Base-by-base conservation (phyloP, 1,139 yeast genomes). In the Zygosaccharomyces pseudobailii region DNA sequence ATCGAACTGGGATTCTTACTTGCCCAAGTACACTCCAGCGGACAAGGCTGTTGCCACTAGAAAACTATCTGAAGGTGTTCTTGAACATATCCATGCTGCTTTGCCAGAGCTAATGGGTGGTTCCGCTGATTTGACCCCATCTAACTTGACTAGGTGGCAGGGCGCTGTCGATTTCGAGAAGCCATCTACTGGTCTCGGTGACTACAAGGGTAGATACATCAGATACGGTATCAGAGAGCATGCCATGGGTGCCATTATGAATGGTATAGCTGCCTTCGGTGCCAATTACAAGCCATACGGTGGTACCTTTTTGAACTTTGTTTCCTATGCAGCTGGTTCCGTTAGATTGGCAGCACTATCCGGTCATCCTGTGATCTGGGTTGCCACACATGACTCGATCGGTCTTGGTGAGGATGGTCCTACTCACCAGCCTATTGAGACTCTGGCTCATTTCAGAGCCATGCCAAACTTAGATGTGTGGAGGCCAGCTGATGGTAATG, bases 401-500 rank as follows among this genome's bases (percentile, higher is more conserved):
- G 98, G 98, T 75, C 80, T 92, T 62, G 98, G 98, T 76, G 98
- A 92, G 79, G 98, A 92, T 70, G 98, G 98, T 69, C 98, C 98
- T 71, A 92, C 98, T 69, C 98, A 92, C 75, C 98, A 92, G 79
- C 99, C 99, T 72, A 88, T 92, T 65, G 99, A 92, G 80, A 92
- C 98, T 55, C 76, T 92, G 70, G 96, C 97, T 54, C 98, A 92
- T 74, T 82, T 94, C 74, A 88, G 99, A 80, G 96, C 98, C 59
- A 70, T 80, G 64, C 99, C 99, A 75, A 94, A 94, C 79, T 67
- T 82, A 63, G 80, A 84, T 70, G 97, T 92, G 54, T 92, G 97
- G 97, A 88, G 99, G 80, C 98, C 98, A 62, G 98, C 98, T 68
- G 98, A 94, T 71, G 99, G 99, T 77, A 92, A 92, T 72, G 99